Evolutionary conservation across 305 asterid genomes (phyloP).

Genomic region (Fraxinus paxiana): DNA sequence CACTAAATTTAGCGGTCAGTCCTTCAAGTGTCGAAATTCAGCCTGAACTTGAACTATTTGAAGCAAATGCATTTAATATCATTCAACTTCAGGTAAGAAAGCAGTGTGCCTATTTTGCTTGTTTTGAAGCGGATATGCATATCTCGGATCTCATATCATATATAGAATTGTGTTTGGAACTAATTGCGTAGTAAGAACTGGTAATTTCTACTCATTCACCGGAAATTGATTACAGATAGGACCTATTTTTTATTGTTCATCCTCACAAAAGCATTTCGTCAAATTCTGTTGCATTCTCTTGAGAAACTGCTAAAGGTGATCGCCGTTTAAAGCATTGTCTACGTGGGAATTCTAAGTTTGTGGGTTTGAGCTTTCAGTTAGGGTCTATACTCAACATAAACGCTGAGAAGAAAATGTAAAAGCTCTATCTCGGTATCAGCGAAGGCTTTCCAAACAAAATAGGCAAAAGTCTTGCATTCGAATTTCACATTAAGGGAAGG

Average conservation of each 20-base stretch:
- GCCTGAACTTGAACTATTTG: background rate
- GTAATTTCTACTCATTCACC: background rate
- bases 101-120: background rate
- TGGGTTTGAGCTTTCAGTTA: background rate
- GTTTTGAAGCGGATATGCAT: background rate
- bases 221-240: background rate
- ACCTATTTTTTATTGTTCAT: background rate
- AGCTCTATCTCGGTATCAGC: background rate
- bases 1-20: background rate
- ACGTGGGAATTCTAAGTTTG: background rate
- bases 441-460: background rate
- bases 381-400: background rate
- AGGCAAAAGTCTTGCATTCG: background rate
- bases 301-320: background rate
- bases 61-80: background rate
- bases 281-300: background rate
- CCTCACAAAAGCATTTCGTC: background rate
- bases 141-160: background rate
- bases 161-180: background rate
- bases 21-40: background rate
- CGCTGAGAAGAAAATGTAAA: background rate
- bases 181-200: background rate
- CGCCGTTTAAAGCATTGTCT: background rate
- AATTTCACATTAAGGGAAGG: background rate
- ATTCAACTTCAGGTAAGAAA: slow-evolving; percentile 1